These are phyloP conservation scores for Entomortierella parvispora DNA, from an alignment of 192 early-diverging fungal genomes.

Conservation along the genomic window DNA sequence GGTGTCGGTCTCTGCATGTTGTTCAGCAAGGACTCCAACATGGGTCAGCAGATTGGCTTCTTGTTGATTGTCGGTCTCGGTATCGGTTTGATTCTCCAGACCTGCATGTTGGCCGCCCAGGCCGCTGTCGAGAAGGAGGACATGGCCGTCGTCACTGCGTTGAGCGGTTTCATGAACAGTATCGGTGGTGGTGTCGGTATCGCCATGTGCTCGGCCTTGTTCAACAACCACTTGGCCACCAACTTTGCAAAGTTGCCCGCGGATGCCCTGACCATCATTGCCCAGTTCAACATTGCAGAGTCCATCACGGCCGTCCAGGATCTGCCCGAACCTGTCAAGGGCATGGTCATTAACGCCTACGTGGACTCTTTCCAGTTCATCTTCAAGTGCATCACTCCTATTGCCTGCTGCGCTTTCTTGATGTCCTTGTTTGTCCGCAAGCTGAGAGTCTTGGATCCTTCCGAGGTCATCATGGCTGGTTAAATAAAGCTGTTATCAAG, in stretches of 20 bases:
- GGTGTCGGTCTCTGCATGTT: slow-evolving; percentile 73
- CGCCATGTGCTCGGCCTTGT: slow-evolving; percentile 69
- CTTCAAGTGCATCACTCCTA: slow-evolving; percentile 61
- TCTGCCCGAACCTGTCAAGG: slow-evolving; percentile 38
- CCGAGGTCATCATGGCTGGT: slow-evolving; percentile 32
- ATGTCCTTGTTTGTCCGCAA: slow-evolving; percentile 54
- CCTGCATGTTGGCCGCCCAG: slow-evolving; percentile 78
- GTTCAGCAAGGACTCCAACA: slow-evolving; percentile 59
- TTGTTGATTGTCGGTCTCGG: slow-evolving; percentile 80
- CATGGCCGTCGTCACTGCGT: slow-evolving; percentile 77
- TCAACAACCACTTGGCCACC: slow-evolving; percentile 58
- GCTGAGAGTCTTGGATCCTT: slow-evolving; percentile 17
- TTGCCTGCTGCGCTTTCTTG: slow-evolving; percentile 60
- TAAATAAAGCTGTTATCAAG: slow-evolving; percentile 14
- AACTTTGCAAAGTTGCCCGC: slow-evolving; percentile 20
- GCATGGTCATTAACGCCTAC: slow-evolving; percentile 56
- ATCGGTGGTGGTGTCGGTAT: slow-evolving; percentile 65
- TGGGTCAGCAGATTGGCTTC: slow-evolving; percentile 63
- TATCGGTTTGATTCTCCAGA: slow-evolving; percentile 77
- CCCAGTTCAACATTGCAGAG: slow-evolving; percentile 13
- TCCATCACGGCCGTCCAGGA: slow-evolving; percentile 31
- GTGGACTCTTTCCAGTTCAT: slow-evolving; percentile 62
- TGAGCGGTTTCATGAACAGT: slow-evolving; percentile 67
- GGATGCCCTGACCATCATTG: neutral
- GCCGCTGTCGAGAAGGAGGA: slow-evolving; percentile 66